Conservation (phyloP, 306 rosid genomes). For the Betula pendula region DNA sequence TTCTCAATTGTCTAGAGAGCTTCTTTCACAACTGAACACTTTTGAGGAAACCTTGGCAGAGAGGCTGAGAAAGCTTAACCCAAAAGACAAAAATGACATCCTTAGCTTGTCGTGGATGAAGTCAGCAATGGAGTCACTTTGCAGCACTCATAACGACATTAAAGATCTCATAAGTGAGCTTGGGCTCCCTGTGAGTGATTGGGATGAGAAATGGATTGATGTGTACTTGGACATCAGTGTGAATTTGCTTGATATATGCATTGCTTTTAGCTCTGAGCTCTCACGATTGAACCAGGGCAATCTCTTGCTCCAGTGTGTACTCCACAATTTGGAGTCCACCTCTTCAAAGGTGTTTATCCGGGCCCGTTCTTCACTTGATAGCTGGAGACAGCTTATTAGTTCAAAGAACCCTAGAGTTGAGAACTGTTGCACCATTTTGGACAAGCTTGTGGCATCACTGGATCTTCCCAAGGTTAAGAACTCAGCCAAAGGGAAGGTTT, state of each 20-base stretch:
- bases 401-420: slow-evolving; percentile 57
- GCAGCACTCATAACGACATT: slow-evolving; percentile 59
- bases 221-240: slow-evolving; percentile 76
- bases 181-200: slow-evolving; percentile 63
- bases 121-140: slow-evolving; percentile 59
- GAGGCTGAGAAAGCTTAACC: slow-evolving; percentile 63
- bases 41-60: slow-evolving; percentile 69
- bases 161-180: slow-evolving; percentile 53
- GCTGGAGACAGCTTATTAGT: slow-evolving; percentile 55
- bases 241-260: slow-evolving; percentile 78
- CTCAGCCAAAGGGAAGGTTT: slow-evolving; percentile 75
- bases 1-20: slow-evolving; percentile 55
- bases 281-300: slow-evolving; percentile 72
- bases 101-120: slow-evolving; percentile 87
- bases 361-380: slow-evolving; percentile 63
- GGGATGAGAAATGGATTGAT: slow-evolving; percentile 92
- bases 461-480: slow-evolving; percentile 83
- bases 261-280: slow-evolving; percentile 71
- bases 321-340: slow-evolving; percentile 57
- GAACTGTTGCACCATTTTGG: slow-evolving; percentile 52
- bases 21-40: slow-evolving; percentile 40
- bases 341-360: slow-evolving; percentile 47
- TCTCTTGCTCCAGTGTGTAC: slow-evolving; percentile 55
- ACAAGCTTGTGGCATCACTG: slow-evolving; percentile 54
- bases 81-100: slow-evolving; percentile 57